A percentile compares a stretch with the other conserved stretches of the same genome.
These are phyloP conservation scores for Ceratocystis papillata DNA, from an alignment of 2,329 filamentous ascomycete species.

Conservation along the genomic window DNA sequence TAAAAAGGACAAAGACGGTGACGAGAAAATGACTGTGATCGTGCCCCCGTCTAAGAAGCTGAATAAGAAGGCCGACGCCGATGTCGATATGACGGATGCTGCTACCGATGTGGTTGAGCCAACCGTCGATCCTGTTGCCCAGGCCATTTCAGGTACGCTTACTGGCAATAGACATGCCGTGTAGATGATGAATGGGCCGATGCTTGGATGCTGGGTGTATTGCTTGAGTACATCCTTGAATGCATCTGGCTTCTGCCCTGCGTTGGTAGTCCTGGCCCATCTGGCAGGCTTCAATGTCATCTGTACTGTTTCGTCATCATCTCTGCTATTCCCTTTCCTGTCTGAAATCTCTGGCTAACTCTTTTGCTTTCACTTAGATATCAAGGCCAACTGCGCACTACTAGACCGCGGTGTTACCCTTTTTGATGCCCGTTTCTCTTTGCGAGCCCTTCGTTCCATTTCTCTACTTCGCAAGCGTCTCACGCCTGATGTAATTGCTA, in stretches of 20 bases:
- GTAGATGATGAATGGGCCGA: too few relatives aligned
- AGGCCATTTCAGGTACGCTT: slow-evolving; percentile 48
- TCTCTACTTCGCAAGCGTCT: slow-evolving; percentile 89
- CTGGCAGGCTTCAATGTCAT: not conserved
- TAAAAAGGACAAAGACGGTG: slow-evolving; percentile 47
- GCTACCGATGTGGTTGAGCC: slow-evolving; percentile 36
- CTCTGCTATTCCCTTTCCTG: not conserved
- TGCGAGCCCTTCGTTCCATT: slow-evolving; percentile 87
- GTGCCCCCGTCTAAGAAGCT: slow-evolving; percentile 61
- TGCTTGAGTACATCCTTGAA: too few relatives aligned
- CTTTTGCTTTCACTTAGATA: slow-evolving; percentile 49
- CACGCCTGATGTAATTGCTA: slow-evolving; percentile 66
- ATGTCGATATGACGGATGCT: slow-evolving; percentile 57
- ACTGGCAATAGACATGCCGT: too few relatives aligned
- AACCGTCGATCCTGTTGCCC: slow-evolving; percentile 50
- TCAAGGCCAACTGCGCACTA: slow-evolving; percentile 85
- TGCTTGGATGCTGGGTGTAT: too few relatives aligned
- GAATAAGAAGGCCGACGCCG: slow-evolving; percentile 55
- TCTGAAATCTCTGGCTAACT: slow-evolving; percentile 25
- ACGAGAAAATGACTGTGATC: slow-evolving; percentile 72
- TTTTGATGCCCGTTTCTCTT: slow-evolving; percentile 90
- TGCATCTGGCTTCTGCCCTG: not conserved
- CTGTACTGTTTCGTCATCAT: not conserved
- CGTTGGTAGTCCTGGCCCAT: not conserved
- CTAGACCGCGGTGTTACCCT: slow-evolving; percentile 83